Evolutionary conservation across 2,329 filamentous ascomycete genomes (phyloP), one percentile per base, ranked within the genome.

Genomic region (Fusarium citri): DNA sequence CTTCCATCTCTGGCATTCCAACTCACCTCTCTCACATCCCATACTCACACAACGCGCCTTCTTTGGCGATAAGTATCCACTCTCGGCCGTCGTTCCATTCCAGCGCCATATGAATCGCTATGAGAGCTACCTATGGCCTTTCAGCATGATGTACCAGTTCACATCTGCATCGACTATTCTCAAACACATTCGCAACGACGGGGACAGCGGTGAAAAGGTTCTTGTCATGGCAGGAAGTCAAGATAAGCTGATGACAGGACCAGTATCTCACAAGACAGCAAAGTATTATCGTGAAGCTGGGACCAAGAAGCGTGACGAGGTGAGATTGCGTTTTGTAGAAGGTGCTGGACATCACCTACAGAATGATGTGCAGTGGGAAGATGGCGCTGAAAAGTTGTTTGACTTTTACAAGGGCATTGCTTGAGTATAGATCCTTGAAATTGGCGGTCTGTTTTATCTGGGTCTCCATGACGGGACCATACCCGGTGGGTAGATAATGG

Each of bases 281-380:
- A 64, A 68, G 8, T 77, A 80, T 28, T 76, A 73, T 37, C 61
- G 72, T 12, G 56, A 59, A 22, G 70, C 55, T 14, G 65, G 59
- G 15, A 54, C 23, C 9, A 49, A 43, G 6, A 60, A 57, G 56
- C 57, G 55, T 7, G 57, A 77, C 14, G 83, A 82, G 2, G 83
- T 87, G 12, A 74, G 76, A 48, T 75, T 84, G 48, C 78, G 71
- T 18, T 75, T 83, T 47, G 82, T 87, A 2, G 76, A 79, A 5
- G 81, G 80, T 5, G 78, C 84, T 6, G 85, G 82, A 3, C 85
- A 88, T 73, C 85, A 88, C 75, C 64, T 87, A 46, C 84, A 87
- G 72, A 86, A 88, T 58, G 85, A 88, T 69, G 74, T 82, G 14
- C 78, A 79, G 41, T 86, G 83, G 83, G 76, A 85, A 56, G 73